These are phyloP conservation scores for Coelastrella sp. DNA, from an alignment of 139 green algal genomes.

Conservation along the genomic window DNA sequence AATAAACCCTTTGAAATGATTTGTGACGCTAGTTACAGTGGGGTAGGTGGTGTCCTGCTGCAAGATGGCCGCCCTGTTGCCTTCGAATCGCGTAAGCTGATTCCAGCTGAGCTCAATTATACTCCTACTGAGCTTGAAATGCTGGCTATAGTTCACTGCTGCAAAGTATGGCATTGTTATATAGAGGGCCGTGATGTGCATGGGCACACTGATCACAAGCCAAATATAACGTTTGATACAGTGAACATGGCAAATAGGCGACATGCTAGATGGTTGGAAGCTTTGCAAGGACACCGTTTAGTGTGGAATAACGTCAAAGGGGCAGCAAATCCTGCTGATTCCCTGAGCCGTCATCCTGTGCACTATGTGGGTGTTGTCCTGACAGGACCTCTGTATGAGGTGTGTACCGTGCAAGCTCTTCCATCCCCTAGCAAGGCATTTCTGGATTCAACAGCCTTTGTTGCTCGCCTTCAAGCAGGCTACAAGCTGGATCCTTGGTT, in stretches of 20 bases:
- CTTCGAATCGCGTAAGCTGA: too few relatives aligned
- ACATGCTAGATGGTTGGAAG: constrained; percentile 6
- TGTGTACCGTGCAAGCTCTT: neutral
- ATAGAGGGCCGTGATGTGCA: too few relatives aligned
- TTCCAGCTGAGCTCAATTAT: constrained; percentile 42
- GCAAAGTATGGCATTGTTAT: too few relatives aligned
- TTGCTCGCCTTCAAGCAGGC: neutral
- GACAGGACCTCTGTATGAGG: neutral
- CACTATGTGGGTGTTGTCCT: constrained; percentile 73
- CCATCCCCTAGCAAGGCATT: neutral
- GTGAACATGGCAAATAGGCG: constrained; percentile 10
- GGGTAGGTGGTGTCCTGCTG: neutral
- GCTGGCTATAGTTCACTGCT: too few relatives aligned
- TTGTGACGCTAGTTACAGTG: too few relatives aligned
- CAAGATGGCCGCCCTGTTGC: too few relatives aligned
- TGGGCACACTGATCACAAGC: too few relatives aligned
- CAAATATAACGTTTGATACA: too few relatives aligned
- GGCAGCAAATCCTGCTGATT: neutral
- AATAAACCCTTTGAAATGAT: too few relatives aligned
- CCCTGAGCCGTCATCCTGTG: constrained; percentile 57
- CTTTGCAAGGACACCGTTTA: neutral
- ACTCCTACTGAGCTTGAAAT: constrained; percentile 47
- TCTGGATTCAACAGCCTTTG: neutral
- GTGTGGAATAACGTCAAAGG: neutral
- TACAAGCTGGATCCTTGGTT: constrained; percentile 15